These are phyloP conservation scores for Diversispora eburnea DNA, from an alignment of 192 early-diverging fungal genomes.

Conservation along the genomic window DNA sequence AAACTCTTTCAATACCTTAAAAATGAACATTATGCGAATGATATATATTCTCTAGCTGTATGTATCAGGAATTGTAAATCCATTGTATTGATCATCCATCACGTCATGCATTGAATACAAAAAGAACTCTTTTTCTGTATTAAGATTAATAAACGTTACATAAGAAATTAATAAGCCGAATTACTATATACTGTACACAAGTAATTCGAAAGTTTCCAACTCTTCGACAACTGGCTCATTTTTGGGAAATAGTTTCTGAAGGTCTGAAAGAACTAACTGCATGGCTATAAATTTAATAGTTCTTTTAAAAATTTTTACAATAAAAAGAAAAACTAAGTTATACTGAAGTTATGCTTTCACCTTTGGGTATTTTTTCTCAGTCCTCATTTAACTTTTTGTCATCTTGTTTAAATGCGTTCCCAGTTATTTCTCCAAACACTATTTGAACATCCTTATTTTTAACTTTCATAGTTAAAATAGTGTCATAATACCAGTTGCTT, in stretches of 20 bases:
- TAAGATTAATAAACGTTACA: slow-evolving; percentile 29
- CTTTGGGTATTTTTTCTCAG: slow-evolving; percentile 29
- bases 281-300: slow-evolving; percentile 28
- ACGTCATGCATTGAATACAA: slow-evolving; percentile 27
- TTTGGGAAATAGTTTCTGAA: slow-evolving; percentile 21
- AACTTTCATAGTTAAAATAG: slow-evolving; percentile 24
- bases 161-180: slow-evolving; percentile 20
- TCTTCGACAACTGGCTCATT: slow-evolving; percentile 20
- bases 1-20: slow-evolving; percentile 16
- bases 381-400: slow-evolving; percentile 23
- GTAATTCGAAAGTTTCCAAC: slow-evolving; percentile 26
- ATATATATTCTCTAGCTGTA: slow-evolving; percentile 26
- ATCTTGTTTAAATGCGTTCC: slow-evolving; percentile 26
- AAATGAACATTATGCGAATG: slow-evolving; percentile 14
- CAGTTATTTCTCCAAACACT: slow-evolving; percentile 27
- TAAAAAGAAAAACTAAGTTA: slow-evolving; percentile 24
- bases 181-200: slow-evolving; percentile 25
- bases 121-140: slow-evolving; percentile 25
- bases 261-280: slow-evolving; percentile 23
- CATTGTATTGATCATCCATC: slow-evolving; percentile 21
- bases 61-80: slow-evolving; percentile 27
- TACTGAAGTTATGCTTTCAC: slow-evolving; percentile 14
- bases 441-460: slow-evolving; percentile 21
- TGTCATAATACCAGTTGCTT: slow-evolving; percentile 20
- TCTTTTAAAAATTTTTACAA: slow-evolving; percentile 26